Base-by-base conservation (phyloP, 2,329 filamentous ascomycete species). In the Trichothecium roseum region DNA sequence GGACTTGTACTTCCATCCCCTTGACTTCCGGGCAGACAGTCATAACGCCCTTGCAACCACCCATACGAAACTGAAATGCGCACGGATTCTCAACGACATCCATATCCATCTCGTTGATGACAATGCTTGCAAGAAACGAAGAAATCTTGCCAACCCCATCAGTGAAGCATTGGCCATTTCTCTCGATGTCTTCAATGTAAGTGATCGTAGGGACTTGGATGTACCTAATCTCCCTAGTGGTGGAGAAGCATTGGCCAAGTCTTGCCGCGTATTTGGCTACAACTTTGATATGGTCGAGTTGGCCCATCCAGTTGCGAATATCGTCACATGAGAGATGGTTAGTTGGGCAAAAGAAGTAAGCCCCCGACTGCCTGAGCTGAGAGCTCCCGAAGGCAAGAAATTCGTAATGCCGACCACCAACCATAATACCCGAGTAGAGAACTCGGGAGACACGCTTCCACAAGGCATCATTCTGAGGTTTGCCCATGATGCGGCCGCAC, bases 91-190 rank as follows among this genome's bases (percentile, higher is more conserved):
- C 59, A 2, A 69, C 57, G 10, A 68, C 67, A 15, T 66, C 60
- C 20, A 87, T 53, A 1, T 70, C 69, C 41, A 93, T 73, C 43
- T 91, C 81, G 12, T 73, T 63, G 8, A 79, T 72, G 30, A 93
- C 75, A 58, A 91, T 74, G 18, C 76, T 64, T 1, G 87, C 84
- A 16, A 94, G 63, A 40, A 84, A 79, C 1, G 59, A 60, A 0
- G 89, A 95, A n/a, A 98, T 85, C 52, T 86, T 93, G 2, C 91
- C 91, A 3, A 96, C 84, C 0, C 91, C 91, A 49, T 98, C 91
- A 0, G 84, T 91, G 53, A 96, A 98, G 40, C 66, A 81, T 49
- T 75, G 78, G 0, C 66, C 72, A 32, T 83, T 77, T 3, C 69
- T 68, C 39, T 77, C 64, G 15, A 96, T 72, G 44, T 96, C 91